Evolutionary conservation across 2,329 filamentous ascomycete species (phyloP).

Genomic region (Sphaceloma murrayae): DNA sequence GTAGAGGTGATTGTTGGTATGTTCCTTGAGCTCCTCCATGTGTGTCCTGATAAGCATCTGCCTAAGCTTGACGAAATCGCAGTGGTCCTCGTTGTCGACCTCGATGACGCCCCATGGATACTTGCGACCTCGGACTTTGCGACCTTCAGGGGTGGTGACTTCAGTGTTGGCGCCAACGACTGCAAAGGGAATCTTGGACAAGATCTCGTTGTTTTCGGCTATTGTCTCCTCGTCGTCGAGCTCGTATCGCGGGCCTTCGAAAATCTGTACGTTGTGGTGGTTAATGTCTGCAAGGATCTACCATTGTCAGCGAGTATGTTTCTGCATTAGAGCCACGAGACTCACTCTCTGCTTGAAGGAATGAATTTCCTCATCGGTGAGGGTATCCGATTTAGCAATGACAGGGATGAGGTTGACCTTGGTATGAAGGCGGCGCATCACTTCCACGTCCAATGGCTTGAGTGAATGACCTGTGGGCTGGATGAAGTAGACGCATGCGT

Average conservation of each 20-base stretch:
- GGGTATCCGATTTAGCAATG: slow-evolving; percentile 95
- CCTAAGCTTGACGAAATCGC: slow-evolving; percentile 98
- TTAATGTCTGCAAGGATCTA: slow-evolving; percentile 96
- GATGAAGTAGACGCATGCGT: slow-evolving; percentile 99
- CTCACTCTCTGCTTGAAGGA: slow-evolving; percentile 94
- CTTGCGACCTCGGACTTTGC: slow-evolving; percentile 87
- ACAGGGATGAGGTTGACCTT: slow-evolving; percentile 99
- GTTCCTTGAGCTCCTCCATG: slow-evolving; percentile 99
- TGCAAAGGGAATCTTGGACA: slow-evolving; percentile 98
- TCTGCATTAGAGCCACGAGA: slow-evolving; percentile 24
- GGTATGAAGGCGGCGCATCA: slow-evolving; percentile 98
- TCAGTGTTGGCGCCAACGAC: slow-evolving; percentile 96
- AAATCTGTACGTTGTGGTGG: slow-evolving; percentile 96
- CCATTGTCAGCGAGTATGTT: slow-evolving; percentile 18
- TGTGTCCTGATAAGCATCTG: slow-evolving; percentile 99
- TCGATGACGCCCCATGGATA: slow-evolving; percentile 99
- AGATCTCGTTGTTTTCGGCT: slow-evolving; percentile 99
- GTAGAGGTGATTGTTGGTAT: slow-evolving; percentile 98
- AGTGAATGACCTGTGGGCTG: slow-evolving; percentile 96
- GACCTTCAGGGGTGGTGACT: slow-evolving; percentile 81
- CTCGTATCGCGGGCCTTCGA: slow-evolving; percentile 96
- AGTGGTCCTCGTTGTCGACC: slow-evolving; percentile 99
- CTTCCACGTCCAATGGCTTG: slow-evolving; percentile 97
- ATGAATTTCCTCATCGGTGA: slow-evolving; percentile 91
- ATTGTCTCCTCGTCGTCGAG: slow-evolving; percentile 99